phyloP scores from a whole-genome alignment of 116 monocot genomes.

The Phalaenopsis hybrid region DNA sequence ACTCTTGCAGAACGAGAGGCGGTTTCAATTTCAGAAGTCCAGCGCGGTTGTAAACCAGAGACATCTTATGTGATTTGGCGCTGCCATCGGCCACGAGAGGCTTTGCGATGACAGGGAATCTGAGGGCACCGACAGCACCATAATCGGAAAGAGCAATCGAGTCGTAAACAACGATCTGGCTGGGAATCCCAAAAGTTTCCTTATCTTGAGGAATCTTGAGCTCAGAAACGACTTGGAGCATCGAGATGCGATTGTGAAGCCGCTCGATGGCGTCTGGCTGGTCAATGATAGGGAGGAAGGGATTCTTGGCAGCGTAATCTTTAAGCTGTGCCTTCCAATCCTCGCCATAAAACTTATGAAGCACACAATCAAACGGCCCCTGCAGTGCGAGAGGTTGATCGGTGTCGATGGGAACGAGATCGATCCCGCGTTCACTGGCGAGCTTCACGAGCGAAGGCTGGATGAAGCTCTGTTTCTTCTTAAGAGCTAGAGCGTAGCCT shows the following conservation, averaged over 20 bases:
- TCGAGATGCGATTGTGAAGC: slow-evolving; percentile 71
- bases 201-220: slow-evolving; percentile 16
- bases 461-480: slow-evolving; percentile 65
- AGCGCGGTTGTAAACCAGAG: slow-evolving; percentile 22
- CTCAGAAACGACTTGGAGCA: slow-evolving; percentile 68
- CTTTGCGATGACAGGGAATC: slow-evolving; percentile 29
- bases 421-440: slow-evolving; percentile 44
- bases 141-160: slow-evolving; percentile 20
- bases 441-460: slow-evolving; percentile 55
- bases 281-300: slow-evolving; percentile 48
- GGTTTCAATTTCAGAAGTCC: slow-evolving; percentile 28
- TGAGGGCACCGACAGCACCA: slow-evolving; percentile 8
- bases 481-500: slow-evolving; percentile 65
- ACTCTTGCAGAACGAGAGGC: slow-evolving; percentile 31
- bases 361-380: slow-evolving; percentile 38
- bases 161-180: slow-evolving; percentile 28
- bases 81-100: slow-evolving; percentile 28
- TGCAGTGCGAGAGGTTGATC: slow-evolving; percentile 16
- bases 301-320: slow-evolving; percentile 29
- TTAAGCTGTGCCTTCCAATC: slow-evolving; percentile 49
- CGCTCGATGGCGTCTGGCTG: slow-evolving; percentile 50
- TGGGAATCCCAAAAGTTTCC: slow-evolving; percentile 28
- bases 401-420: slow-evolving; percentile 27
- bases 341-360: slow-evolving; percentile 64
- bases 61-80: slow-evolving; percentile 27